Conservation (phyloP, 306 rosid genomes). For the Luffa acutangula region DNA sequence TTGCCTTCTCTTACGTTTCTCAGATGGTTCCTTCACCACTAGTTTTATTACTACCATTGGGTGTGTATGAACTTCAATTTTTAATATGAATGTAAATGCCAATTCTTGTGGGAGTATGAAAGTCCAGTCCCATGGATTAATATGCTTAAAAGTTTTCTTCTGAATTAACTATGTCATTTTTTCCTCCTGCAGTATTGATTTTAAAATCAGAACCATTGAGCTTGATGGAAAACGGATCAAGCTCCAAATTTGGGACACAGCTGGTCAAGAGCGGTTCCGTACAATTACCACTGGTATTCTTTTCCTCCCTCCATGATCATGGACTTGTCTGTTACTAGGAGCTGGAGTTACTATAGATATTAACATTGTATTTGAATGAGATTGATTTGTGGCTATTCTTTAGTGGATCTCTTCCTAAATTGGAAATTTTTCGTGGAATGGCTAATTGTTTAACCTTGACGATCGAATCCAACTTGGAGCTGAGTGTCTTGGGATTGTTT, state of each 20-base stretch:
- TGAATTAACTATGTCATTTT: conserved; percentile 12
- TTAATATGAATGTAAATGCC: background rate
- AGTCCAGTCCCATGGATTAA: background rate
- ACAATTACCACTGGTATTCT: conserved; percentile 79
- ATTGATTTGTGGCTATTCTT: background rate
- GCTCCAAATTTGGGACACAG: conserved; percentile 98
- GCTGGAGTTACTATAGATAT: background rate
- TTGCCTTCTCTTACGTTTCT: conserved; percentile 93
- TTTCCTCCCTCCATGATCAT: conserved; percentile 8
- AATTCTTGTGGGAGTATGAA: background rate
- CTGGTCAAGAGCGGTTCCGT: conserved; percentile 95
- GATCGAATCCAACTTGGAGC: background rate
- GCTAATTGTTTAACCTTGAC: background rate
- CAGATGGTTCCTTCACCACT: conserved; percentile 92
- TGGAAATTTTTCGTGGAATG: background rate
- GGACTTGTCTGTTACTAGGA: background rate
- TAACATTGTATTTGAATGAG: background rate
- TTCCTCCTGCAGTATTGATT: conserved; percentile 67
- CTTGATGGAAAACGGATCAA: conserved; percentile 86
- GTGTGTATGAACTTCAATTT: conserved; percentile 28
- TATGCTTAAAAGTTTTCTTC: conserved; percentile 10
- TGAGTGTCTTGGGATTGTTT: background rate
- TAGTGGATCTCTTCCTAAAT: background rate
- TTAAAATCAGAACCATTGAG: conserved; percentile 86
- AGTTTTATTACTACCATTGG: conserved; percentile 94